phyloP scores from a whole-genome alignment of 1,284 basidiomycete genomes.

The Pseudozyma hubeiensis region DNA sequence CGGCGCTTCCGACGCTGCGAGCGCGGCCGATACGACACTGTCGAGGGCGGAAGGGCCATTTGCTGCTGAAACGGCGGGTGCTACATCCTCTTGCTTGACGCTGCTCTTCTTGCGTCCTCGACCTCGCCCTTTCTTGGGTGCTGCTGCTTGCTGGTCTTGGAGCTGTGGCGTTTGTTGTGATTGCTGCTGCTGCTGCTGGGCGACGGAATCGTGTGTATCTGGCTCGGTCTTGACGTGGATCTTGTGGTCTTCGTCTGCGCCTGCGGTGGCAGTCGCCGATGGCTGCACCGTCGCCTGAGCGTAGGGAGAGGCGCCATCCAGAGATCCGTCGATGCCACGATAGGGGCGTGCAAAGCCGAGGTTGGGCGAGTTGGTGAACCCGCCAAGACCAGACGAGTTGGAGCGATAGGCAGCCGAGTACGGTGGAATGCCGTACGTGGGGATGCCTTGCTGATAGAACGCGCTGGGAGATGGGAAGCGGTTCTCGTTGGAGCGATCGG shows the following conservation, averaged over 20 bases:
- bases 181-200: constrained; percentile 7
- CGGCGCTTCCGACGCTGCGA: constrained; percentile 28
- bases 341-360: constrained; percentile 49
- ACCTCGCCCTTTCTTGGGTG: constrained; percentile 37
- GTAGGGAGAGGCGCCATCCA: constrained; percentile 40
- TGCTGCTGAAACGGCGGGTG: constrained; percentile 3
- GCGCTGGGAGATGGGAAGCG: constrained; percentile 57
- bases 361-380: constrained; percentile 52
- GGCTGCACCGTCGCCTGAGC: constrained; percentile 36
- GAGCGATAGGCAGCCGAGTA: constrained; percentile 49
- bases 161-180: background rate
- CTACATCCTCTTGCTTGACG: constrained; percentile 20
- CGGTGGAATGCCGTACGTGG: constrained; percentile 51
- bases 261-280: constrained; percentile 29
- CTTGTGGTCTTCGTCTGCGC: constrained; percentile 23
- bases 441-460: constrained; percentile 56
- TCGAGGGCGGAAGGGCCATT: constrained; percentile 21
- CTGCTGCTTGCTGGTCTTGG: background rate
- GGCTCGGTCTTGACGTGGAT: constrained; percentile 36
- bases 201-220: constrained; percentile 16
- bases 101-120: constrained; percentile 44
- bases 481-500: constrained; percentile 51
- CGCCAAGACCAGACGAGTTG: constrained; percentile 36
- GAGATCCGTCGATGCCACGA: constrained; percentile 30
- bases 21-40: constrained; percentile 32